Evolutionary conservation across 208 protist species (phyloP).

Genomic region (Leptomonas seymouri): DNA sequence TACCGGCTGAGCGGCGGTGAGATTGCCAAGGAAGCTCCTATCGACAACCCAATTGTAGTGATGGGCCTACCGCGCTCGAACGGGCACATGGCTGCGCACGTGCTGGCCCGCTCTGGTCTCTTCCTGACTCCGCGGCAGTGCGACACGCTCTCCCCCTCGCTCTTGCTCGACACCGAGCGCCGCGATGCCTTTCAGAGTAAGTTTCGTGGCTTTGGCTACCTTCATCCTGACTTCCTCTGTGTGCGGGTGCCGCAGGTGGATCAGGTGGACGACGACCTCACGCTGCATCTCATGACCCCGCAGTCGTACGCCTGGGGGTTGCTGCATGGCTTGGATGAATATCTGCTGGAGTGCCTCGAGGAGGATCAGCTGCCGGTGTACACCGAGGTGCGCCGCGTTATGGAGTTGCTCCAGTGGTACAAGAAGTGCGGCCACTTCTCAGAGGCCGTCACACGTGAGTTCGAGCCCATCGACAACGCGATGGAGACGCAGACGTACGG

Average conservation of each 20-base stretch:
- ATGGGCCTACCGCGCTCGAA: constrained; percentile 89
- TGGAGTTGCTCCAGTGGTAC: constrained; percentile 90
- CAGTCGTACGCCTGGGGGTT: constrained; percentile 89
- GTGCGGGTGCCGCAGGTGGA: constrained; percentile 56
- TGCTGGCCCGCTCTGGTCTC: constrained; percentile 79
- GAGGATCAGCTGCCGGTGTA: constrained; percentile 85
- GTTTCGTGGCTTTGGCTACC: constrained; percentile 55
- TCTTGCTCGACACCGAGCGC: constrained; percentile 73
- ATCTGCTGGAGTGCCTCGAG: constrained; percentile 87
- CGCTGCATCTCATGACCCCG: constrained; percentile 84
- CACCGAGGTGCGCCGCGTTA: constrained; percentile 62
- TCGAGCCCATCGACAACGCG: constrained; percentile 80
- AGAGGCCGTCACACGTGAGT: constrained; percentile 64
- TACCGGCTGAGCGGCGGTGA: constrained; percentile 76
- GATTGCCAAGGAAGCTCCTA: constrained; percentile 59
- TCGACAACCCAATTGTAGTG: constrained; percentile 73
- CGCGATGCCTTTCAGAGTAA: constrained; percentile 48
- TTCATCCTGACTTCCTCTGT: constrained; percentile 79
- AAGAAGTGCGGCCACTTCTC: constrained; percentile 84
- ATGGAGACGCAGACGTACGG: constrained; percentile 84
- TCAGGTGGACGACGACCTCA: constrained; percentile 88
- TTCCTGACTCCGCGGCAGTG: constrained; percentile 77
- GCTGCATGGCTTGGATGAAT: constrained; percentile 89
- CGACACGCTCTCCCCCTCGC: constrained; percentile 74
- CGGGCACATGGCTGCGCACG: constrained; percentile 87